Evolutionary conservation across 257 asterid species (phyloP).

Genomic region (Solanum virginianum): DNA sequence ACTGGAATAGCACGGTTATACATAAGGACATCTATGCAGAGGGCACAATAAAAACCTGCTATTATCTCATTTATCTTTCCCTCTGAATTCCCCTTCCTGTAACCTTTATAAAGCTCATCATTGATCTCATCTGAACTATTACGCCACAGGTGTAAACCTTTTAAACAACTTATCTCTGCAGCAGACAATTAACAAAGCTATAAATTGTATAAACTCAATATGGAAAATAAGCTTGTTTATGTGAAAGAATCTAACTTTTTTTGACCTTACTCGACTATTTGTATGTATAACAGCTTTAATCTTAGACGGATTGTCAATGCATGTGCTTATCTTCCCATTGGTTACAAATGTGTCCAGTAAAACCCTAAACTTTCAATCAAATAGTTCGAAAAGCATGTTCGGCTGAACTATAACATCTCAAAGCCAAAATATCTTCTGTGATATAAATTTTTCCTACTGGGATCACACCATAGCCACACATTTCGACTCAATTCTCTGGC

Average conservation of each 20-base stretch:
- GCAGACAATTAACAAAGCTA: constrained; percentile 4
- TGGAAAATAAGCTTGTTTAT: neutral
- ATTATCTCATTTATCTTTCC: constrained; percentile 62
- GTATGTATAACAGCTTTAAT: neutral
- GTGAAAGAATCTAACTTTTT: neutral
- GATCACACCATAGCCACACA: neutral
- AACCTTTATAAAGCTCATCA: constrained; percentile 80
- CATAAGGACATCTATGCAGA: neutral
- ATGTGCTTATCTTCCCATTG: neutral
- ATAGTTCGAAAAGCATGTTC: neutral
- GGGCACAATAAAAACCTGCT: constrained; percentile 41
- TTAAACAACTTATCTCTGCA: constrained; percentile 63
- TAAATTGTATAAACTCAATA: neutral
- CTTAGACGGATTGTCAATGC: neutral
- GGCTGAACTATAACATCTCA: neutral
- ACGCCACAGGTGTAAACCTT: constrained; percentile 70
- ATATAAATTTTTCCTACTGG: neutral
- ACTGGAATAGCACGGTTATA: neutral
- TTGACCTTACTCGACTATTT: neutral
- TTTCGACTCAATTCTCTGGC: neutral
- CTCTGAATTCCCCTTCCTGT: constrained; percentile 65
- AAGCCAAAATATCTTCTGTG: neutral
- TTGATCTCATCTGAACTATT: constrained; percentile 75
- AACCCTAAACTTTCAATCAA: neutral
- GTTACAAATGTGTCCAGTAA: neutral